Evolutionary conservation across 345 rosid species (phyloP), one percentile per base, ranked within the genome.

Genomic region (Heritiera fomes): DNA sequence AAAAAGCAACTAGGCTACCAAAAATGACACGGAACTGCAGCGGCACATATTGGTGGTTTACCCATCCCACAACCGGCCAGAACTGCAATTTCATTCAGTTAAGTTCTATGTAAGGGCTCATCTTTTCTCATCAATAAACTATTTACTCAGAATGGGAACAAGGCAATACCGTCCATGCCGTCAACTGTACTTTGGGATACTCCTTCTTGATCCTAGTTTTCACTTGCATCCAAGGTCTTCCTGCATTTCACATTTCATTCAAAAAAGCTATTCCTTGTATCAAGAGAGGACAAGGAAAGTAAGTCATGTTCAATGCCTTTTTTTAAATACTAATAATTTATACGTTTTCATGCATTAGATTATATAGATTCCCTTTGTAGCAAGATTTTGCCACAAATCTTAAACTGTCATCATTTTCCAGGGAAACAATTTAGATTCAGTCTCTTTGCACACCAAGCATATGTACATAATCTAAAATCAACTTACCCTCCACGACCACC

Each of bases 21-120:
- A 95, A 95, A 78, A 95, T 90, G 80, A 95, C 99, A 3, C 97
- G 97, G 30, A 88, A 88, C 75, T 95, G 96, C 81, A 90, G 84
- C 1, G 98, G 99, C 78, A 95, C 88, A 58, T 87, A 91, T 83
- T 87, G 97, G 84, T 91, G 94, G 88, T 95, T 95, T 69, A 95
- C 60, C 98, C 97, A 93, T 30, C 98, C 96, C 66, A 90, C 94
- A 13, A 91, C 88, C 0, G 98, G 99, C 92, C 97, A 92, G 88
- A 95, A 92, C 98, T 95, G 90, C 83, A 80, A 76, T 74, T 78
- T 47, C 62, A 65, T 62, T 46, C 56, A 73, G 50, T 61, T 8
- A 77, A 45, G 49, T 68, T 72, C 23, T 41, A 23, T 56, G 34
- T 9, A 69, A 18, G 18, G 14, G 17, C 34, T 58, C 3, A 72